Evolutionary conservation across 768 basidiomycete species (phyloP), one percentile per base, ranked within the genome.

Genomic region (Lentinula boryana): DNA sequence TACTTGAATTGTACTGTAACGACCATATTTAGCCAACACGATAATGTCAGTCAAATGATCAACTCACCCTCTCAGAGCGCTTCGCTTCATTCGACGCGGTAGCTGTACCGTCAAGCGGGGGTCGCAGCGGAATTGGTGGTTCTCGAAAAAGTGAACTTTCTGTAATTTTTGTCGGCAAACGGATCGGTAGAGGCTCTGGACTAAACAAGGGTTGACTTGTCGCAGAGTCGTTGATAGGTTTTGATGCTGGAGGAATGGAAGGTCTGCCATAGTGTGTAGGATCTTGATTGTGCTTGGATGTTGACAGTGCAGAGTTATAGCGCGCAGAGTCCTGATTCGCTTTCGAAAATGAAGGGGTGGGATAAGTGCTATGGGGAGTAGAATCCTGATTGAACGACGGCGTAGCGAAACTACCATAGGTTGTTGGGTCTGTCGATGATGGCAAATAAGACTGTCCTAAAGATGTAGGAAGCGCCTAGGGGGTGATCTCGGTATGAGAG

Each of bases 121-220:
- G 53, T 18, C 21, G 35, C 13, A 21, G 12, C 18, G 36, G 23
- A 8, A 16, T n/a, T 44, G 55, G 18, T 8, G 55, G 36, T 27
- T 56, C 55, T 13, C 55, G 36, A 41, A 56, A 40, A 31, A 27
- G 55, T 4, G 38, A 23, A 21, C 27, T 43, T 12, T 56, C 55
- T 40, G 55, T 15, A 2, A 56, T 43, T 31, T 40, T 56, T 33
- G 31, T 16, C 16, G 50, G 50, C 40, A 56, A 43, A 15, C 36
- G 55, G 7, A 56, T 56, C 13, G 55, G 55, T 43, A 56, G 23
- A 5, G 55, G 55, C 21, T 56, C 55, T 40, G 55, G 55, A 23
- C 55, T 56, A 27, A 56, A 56, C 13, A 56, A 44, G 4, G 38
- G 55, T n/a, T 40, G 55, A 23, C 15, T 38, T 13, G 36, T 23